These are phyloP conservation scores for Aspergillus affinis DNA, from an alignment of 495 filamentous ascomycete genomes.

Conservation along the genomic window DNA sequence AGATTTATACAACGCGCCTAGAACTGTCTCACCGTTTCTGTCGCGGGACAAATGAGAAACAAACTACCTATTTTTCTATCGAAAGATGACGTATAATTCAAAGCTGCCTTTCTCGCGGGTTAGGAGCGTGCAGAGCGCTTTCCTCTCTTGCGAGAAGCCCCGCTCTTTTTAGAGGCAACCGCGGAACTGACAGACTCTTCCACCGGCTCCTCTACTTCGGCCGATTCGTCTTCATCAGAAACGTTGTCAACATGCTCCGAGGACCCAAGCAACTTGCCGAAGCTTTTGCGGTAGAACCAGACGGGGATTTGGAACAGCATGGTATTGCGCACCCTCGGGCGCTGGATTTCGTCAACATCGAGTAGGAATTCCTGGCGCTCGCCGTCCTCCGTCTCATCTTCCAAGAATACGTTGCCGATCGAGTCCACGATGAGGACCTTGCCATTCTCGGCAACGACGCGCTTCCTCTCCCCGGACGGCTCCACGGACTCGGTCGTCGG, in stretches of 20 bases:
- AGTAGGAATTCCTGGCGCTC: conserved; percentile 78
- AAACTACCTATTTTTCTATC: background rate
- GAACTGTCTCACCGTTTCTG: background rate
- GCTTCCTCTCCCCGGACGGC: conserved; percentile 70
- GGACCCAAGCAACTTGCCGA: conserved; percentile 52
- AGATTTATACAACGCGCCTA: background rate
- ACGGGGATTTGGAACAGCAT: conserved; percentile 65
- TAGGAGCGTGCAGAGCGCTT: conserved; percentile 36
- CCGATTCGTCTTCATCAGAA: conserved; percentile 29
- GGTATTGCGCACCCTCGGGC: conserved; percentile 68
- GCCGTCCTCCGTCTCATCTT: conserved; percentile 86
- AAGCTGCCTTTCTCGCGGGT: background rate
- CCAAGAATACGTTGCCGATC: conserved; percentile 85
- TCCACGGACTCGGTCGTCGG: conserved; percentile 49
- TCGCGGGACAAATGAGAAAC: background rate
- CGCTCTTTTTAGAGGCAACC: conserved; percentile 23
- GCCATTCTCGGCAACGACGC: conserved; percentile 88
- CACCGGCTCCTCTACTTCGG: conserved; percentile 34
- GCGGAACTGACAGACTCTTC: conserved; percentile 30
- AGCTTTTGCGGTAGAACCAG: conserved; percentile 59
- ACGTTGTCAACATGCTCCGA: conserved; percentile 14
- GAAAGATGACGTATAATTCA: background rate
- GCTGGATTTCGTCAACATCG: conserved; percentile 67
- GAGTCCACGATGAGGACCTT: conserved; percentile 93
- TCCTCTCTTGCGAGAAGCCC: conserved; percentile 27